phyloP scores from a whole-genome alignment of 179 eudicot genomes.

The Heliamphora pulchella region DNA sequence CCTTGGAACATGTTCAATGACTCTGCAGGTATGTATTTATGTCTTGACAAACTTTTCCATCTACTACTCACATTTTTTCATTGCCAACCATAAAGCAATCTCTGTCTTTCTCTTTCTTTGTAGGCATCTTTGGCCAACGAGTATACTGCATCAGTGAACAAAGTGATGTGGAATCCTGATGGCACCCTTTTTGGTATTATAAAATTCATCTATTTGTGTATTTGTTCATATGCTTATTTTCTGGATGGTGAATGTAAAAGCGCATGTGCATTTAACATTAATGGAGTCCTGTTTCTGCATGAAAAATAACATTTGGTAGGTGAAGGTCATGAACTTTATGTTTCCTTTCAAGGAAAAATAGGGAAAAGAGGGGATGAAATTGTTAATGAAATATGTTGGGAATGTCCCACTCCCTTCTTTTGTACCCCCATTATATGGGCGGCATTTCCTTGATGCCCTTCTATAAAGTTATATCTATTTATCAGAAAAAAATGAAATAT shows the following conservation, averaged over 20 bases:
- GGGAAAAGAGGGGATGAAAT: background rate
- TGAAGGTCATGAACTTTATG: background rate
- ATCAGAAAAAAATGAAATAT: background rate
- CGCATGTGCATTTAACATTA: background rate
- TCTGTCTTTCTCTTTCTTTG: background rate
- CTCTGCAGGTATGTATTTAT: constrained; percentile 46
- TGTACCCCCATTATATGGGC: too few relatives aligned
- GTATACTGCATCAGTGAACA: constrained; percentile 62
- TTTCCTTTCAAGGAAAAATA: background rate
- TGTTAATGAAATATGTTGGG: background rate
- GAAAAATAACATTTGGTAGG: too few relatives aligned
- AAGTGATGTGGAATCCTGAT: constrained; percentile 83
- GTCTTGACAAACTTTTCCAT: background rate
- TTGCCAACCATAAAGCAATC: background rate
- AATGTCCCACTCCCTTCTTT: too few relatives aligned
- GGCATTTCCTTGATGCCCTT: too few relatives aligned
- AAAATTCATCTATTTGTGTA: background rate
- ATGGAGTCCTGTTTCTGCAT: background rate
- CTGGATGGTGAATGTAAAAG: background rate
- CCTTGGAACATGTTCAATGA: constrained; percentile 39
- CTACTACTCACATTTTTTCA: background rate
- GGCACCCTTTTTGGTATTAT: constrained; percentile 62
- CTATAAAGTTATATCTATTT: too few relatives aligned
- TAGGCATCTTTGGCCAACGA: constrained; percentile 64
- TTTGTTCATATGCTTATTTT: background rate